phyloP scores from a whole-genome alignment of 2,329 filamentous ascomycete species.

The Simplicillium sp. region DNA sequence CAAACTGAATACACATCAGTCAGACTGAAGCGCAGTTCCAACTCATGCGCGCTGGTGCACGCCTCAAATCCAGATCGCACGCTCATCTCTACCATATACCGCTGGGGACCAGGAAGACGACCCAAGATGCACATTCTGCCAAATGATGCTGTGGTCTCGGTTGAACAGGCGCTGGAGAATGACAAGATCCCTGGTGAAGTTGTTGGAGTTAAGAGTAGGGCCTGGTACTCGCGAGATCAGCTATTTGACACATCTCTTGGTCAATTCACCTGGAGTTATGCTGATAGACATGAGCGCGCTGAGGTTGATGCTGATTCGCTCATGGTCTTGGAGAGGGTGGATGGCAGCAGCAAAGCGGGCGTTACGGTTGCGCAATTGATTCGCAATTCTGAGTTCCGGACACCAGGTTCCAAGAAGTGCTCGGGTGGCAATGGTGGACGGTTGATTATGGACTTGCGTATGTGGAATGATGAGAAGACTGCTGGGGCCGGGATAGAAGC shows the following conservation, averaged over 20 bases:
- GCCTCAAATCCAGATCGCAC: constrained; percentile 5
- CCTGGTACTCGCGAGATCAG: constrained; percentile 10
- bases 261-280: constrained; percentile 13
- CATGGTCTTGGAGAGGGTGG: constrained; percentile 9
- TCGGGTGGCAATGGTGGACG: constrained; percentile 14
- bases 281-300: constrained; percentile 5
- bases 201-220: constrained; percentile 10
- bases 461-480: constrained; percentile 9
- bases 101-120: constrained; percentile 10
- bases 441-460: constrained; percentile 11
- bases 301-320: constrained; percentile 9
- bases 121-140: constrained; percentile 11
- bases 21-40: constrained; percentile 11
- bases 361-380: constrained; percentile 10
- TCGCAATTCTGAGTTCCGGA: constrained; percentile 12
- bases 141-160: constrained; percentile 2
- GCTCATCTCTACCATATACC: constrained; percentile 14
- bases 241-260: constrained; percentile 11
- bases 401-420: constrained; percentile 8
- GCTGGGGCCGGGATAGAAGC: constrained; percentile 8
- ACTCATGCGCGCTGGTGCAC: constrained; percentile 13
- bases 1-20: constrained; percentile 11
- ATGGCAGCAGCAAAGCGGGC: constrained; percentile 2
- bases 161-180: constrained; percentile 10
- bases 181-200: constrained; percentile 7